A percentile compares a stretch with the other conserved stretches of the same genome.
Evolutionary conservation across 768 basidiomycete genomes (phyloP).

Genomic region (Hygrocybe punicea): DNA sequence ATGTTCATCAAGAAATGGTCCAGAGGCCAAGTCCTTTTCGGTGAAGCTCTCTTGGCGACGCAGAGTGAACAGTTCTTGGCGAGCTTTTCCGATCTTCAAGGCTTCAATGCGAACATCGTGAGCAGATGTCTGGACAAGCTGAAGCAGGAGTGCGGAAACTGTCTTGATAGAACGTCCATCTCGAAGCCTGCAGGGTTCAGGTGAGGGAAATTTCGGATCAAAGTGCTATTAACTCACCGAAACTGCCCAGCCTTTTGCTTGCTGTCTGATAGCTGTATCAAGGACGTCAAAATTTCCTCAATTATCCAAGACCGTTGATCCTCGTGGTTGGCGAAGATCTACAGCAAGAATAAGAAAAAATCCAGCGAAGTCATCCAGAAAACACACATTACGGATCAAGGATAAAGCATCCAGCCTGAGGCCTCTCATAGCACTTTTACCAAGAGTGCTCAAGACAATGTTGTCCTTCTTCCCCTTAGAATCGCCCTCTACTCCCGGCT

Average conservation of each 20-base stretch:
- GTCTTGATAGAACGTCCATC: slow-evolving; percentile 92
- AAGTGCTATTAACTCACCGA: slow-evolving; percentile 47
- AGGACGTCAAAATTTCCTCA: slow-evolving; percentile 89
- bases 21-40: slow-evolving; percentile 39
- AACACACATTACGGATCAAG: slow-evolving; percentile 78
- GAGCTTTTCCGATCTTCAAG: slow-evolving; percentile 54
- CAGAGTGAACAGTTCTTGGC: slow-evolving; percentile 59
- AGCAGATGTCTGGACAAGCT: slow-evolving; percentile 94
- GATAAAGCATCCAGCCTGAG: slow-evolving; percentile 78
- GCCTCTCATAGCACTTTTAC: slow-evolving; percentile 76
- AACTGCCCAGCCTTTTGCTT: slow-evolving; percentile 91
- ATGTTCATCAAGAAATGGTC: slow-evolving; percentile 61
- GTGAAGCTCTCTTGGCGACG: slow-evolving; percentile 60
- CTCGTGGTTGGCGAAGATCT: slow-evolving; percentile 91
- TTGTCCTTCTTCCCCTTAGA: slow-evolving; percentile 55
- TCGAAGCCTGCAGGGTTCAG: slow-evolving; percentile 54
- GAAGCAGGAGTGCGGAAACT: slow-evolving; percentile 86
- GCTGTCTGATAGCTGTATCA: slow-evolving; percentile 85
- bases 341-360: slow-evolving; percentile 4
- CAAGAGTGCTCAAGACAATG: slow-evolving; percentile 63
- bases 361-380: background rate
- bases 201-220: slow-evolving; percentile 1
- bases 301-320: slow-evolving; percentile 95
- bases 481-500: slow-evolving; percentile 53
- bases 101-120: slow-evolving; percentile 80